Base-by-base conservation (phyloP, 352 stramenopile species). In the Phytophthora lateralis region DNA sequence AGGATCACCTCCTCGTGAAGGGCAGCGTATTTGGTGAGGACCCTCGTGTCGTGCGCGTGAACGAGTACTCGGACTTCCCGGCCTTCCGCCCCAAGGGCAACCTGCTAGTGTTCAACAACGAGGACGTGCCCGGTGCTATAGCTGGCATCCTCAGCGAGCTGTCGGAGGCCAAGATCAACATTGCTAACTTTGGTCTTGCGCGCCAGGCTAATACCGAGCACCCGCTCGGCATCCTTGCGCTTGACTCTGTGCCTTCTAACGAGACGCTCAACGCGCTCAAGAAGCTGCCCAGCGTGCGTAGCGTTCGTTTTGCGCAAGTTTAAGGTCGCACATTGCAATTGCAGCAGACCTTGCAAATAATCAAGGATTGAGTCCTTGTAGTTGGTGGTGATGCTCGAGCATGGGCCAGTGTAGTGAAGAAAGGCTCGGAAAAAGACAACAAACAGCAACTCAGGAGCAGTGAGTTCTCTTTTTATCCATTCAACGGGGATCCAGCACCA, bases 21-120 rank as follows among this genome's bases (percentile, higher is more conserved):
- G 85, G 85, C 38, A 91, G 81, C 50, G 83, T 95, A 10, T 95
- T 95, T 69, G 85, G 85, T 29, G 83, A 91, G 41, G 85, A 95
- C 42, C 83, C 83, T 24, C 82, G 83, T 54, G 67, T 95, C 50
- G 85, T 95, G 53, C 78, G 77, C 52, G 80, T 95, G 49, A 87
- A 91, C 55, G 83, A 91, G 48, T 93, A 93, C 71, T 90, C 80
- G 10, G 82, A 95, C 65, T 95, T 95, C 43, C 85, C 85, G 6
- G 80, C 83, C 2, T 95, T 95, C 75, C 84, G 82, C 0, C 85
- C 85, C 4, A 61, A 86, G 42, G 85, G 85, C 21, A 95, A 91
- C 60, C 54, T 95, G 39, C 69, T 95, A 32, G 72, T 93, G 18
- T 93, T 95, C 65, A 89, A 89, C 70, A 95, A 95, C 69, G 66